Evolutionary conservation across 2,329 filamentous ascomycete species (phyloP).

Genomic region (Chrysoporthe puriensis): DNA sequence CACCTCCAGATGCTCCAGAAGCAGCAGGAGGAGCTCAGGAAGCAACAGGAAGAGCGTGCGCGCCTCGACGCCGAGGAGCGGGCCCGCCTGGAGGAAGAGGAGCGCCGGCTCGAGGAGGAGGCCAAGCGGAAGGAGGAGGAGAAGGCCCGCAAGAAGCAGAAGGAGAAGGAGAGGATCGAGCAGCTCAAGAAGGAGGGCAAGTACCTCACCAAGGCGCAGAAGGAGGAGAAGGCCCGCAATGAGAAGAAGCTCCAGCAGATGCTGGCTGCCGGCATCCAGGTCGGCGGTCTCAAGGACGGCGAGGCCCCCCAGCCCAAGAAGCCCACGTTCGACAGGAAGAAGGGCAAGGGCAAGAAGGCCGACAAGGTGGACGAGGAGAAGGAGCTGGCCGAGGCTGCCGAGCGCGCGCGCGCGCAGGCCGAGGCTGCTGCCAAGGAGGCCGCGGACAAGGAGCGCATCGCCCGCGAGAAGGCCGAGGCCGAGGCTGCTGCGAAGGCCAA

Average conservation of each 20-base stretch:
- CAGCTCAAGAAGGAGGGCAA: slow-evolving; percentile 88
- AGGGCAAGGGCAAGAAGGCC: slow-evolving; percentile 59
- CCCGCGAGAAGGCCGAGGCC: slow-evolving; percentile 58
- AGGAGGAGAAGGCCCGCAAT: slow-evolving; percentile 77
- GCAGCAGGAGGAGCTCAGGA: slow-evolving; percentile 78
- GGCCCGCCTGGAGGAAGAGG: slow-evolving; percentile 66
- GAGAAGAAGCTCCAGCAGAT: slow-evolving; percentile 84
- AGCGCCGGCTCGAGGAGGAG: slow-evolving; percentile 69
- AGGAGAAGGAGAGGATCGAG: slow-evolving; percentile 83
- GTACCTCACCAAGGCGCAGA: slow-evolving; percentile 84
- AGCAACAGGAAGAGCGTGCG: slow-evolving; percentile 66
- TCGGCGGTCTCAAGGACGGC: slow-evolving; percentile 61
- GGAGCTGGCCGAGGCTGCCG: slow-evolving; percentile 76
- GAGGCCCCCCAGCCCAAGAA: slow-evolving; percentile 66
- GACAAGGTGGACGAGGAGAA: slow-evolving; percentile 77
- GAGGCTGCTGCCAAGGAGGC: slow-evolving; percentile 57
- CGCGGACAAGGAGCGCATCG: slow-evolving; percentile 33
- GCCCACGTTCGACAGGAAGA: slow-evolving; percentile 72
- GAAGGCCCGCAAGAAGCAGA: slow-evolving; percentile 79
- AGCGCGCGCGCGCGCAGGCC: slow-evolving; percentile 69
- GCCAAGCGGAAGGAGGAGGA: slow-evolving; percentile 71
- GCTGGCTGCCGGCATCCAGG: slow-evolving; percentile 75
- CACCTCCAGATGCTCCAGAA: slow-evolving; percentile 75
- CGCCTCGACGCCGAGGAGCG: slow-evolving; percentile 55
- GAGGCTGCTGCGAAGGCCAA: slow-evolving; percentile 58